These are phyloP conservation scores for Trichoderma cornu-damae DNA, from an alignment of 2,329 filamentous ascomycete genomes.

Conservation along the genomic window DNA sequence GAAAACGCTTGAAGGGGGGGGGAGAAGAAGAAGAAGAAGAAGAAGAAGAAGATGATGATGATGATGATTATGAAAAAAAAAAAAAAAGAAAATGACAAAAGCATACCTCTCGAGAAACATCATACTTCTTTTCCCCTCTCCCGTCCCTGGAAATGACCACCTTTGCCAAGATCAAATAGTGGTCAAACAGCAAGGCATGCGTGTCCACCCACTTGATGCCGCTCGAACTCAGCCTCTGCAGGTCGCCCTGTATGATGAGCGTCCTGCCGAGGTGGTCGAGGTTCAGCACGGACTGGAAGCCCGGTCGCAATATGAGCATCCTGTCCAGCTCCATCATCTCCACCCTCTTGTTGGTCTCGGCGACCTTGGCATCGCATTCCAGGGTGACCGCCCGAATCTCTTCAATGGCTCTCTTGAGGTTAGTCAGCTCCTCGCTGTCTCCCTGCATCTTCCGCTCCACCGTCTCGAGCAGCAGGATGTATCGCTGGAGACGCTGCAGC, in stretches of 20 bases:
- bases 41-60: too few relatives aligned
- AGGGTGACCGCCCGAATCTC: slow-evolving; percentile 86
- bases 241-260: slow-evolving; percentile 80
- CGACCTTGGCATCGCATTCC: slow-evolving; percentile 89
- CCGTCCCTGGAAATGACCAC: slow-evolving; percentile 63
- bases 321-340: slow-evolving; percentile 76
- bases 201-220: slow-evolving; percentile 92
- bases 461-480: slow-evolving; percentile 74
- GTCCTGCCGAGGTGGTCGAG: slow-evolving; percentile 90
- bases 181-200: slow-evolving; percentile 89
- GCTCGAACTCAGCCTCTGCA: slow-evolving; percentile 82
- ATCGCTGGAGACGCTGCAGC: slow-evolving; percentile 87
- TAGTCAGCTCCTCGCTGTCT: slow-evolving; percentile 85
- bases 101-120: slow-evolving; percentile 81
- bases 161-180: slow-evolving; percentile 93
- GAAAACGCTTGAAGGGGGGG: not conserved
- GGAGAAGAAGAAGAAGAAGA: too few relatives aligned
- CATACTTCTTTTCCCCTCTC: slow-evolving; percentile 75
- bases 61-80: too few relatives aligned
- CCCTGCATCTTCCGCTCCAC: slow-evolving; percentile 77
- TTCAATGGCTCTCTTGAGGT: slow-evolving; percentile 75
- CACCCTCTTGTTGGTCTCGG: slow-evolving; percentile 87
- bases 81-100: not conserved
- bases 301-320: slow-evolving; percentile 79
- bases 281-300: slow-evolving; percentile 85